These are phyloP conservation scores for Mycena epipterygia DNA, from an alignment of 768 basidiomycete genomes.

Conservation along the genomic window DNA sequence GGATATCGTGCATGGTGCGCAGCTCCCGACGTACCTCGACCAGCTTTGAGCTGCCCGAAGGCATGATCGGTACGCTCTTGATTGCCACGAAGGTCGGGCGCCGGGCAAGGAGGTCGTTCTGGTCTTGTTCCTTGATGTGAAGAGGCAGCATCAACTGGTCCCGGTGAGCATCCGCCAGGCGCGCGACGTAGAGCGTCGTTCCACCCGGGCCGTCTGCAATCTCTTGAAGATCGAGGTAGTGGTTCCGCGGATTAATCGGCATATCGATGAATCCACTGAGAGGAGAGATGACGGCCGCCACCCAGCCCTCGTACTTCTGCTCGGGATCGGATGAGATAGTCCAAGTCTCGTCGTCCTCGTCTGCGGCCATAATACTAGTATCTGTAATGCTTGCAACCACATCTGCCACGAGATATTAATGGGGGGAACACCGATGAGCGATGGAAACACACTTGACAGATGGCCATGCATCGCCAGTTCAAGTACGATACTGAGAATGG, in stretches of 20 bases:
- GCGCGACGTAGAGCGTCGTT: constrained; percentile 51
- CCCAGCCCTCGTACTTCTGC: constrained; percentile 50
- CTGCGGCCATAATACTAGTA: not conserved
- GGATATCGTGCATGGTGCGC: constrained; percentile 50
- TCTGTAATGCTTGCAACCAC: not conserved
- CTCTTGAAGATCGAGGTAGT: constrained; percentile 62
- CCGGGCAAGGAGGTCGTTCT: not conserved
- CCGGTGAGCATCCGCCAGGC: not conserved
- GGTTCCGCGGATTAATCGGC: constrained; percentile 52
- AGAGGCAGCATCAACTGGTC: not conserved
- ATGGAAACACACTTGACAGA: not conserved
- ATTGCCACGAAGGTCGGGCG: constrained; percentile 58
- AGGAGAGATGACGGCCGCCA: constrained; percentile 50
- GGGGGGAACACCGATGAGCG: not conserved
- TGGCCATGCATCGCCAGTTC: constrained; percentile 3
- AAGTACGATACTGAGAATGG: constrained; percentile 11
- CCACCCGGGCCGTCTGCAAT: constrained; percentile 70
- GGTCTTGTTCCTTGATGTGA: not conserved
- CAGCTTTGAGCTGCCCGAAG: constrained; percentile 56
- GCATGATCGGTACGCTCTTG: constrained; percentile 60
- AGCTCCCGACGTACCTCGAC: constrained; percentile 59
- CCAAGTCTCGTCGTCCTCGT: not conserved
- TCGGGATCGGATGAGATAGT: not conserved
- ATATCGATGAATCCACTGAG: constrained; percentile 56
- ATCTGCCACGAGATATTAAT: not conserved